Base-by-base conservation (phyloP, 1,284 basidiomycete species). In the Rhodotorula glutinis region DNA sequence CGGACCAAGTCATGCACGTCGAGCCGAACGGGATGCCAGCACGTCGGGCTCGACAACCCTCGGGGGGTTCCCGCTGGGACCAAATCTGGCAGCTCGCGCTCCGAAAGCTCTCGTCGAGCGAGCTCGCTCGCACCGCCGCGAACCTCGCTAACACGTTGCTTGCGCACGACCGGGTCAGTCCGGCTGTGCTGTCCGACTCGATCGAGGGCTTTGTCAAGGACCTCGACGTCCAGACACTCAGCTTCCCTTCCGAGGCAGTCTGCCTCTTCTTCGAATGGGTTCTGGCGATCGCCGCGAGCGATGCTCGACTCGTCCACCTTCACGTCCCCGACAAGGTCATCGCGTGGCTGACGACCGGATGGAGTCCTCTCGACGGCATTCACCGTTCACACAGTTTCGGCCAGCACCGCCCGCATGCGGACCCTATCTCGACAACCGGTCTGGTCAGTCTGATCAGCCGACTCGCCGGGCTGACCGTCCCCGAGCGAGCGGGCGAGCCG, bases 221-320 rank as follows among this genome's bases (percentile, higher is more conserved):
- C 72, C 81, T 97, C 63, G 88, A 91, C 73, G 83, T 94, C 21
- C 92, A 95, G 78, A 27, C 46, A n/a, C 92, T 92, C 0, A 92
- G 93, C 2, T 87, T 85, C 71, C 89, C 91, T 0, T 88, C 84
- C 73, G 94, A 98, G 75, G 86, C 92, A 1, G 89, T 93, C 30
- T 94, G 92, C 80, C 80, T 82, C 57, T 89, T 97, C 76, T 81
- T 97, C 53, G 79, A 84, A 21, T 80, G 84, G 29, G 87, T 85
- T 64, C 80, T 95, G 41, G 82, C 81, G 29, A 79, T 88, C 23
- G 86, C 90, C 0, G 86, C 84, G 63, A 86, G 88, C 72, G 91
- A 96, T 75, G 87, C 88, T 53, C 84, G 87, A 25, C 79, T 95
- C 13, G 91, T 91, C 77, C 84, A 87, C 7, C 85, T 90, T 82